Evolutionary conservation across 2,329 filamentous ascomycete genomes (phyloP).

Genomic region (Fonsecaea nubica): DNA sequence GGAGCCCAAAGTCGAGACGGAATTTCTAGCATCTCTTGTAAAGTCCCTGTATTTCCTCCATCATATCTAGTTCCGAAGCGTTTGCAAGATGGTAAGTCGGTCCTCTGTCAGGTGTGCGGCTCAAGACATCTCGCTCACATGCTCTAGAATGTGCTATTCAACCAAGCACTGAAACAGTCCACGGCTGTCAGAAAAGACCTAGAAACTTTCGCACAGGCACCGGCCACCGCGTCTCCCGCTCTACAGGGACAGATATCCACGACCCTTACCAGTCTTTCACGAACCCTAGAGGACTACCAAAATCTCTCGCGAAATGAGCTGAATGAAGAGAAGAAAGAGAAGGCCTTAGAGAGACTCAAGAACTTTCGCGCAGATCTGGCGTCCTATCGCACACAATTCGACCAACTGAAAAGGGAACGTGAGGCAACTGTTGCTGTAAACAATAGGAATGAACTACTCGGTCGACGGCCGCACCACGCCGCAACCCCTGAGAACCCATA

Average conservation of each 20-base stretch:
- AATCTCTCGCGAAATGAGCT: conserved; percentile 85
- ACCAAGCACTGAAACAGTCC: conserved; percentile 83
- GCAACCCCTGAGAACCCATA: conserved; percentile 95
- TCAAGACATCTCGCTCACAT: conserved; percentile 3
- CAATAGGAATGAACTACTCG: conserved; percentile 82
- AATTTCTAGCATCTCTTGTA: background rate
- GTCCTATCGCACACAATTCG: conserved; percentile 79
- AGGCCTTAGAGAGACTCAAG: conserved; percentile 82
- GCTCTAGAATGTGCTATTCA: conserved; percentile 78
- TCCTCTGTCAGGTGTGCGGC: background rate
- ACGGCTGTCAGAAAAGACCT: conserved; percentile 79
- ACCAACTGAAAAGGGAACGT: conserved; percentile 74
- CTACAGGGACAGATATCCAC: conserved; percentile 77
- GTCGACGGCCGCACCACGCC: conserved; percentile 77
- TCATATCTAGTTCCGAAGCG: background rate
- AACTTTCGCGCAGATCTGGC: conserved; percentile 83
- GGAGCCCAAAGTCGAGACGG: background rate
- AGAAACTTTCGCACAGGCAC: conserved; percentile 68
- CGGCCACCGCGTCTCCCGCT: conserved; percentile 64
- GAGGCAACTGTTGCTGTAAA: conserved; percentile 74
- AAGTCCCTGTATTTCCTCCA: background rate
- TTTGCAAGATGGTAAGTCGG: conserved; percentile 28
- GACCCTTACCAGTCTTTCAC: conserved; percentile 79
- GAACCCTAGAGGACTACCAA: conserved; percentile 92
- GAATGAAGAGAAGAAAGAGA: conserved; percentile 87